These are phyloP conservation scores for Claviceps fusiformis DNA, from an alignment of 2,329 filamentous ascomycete species.

Conservation along the genomic window DNA sequence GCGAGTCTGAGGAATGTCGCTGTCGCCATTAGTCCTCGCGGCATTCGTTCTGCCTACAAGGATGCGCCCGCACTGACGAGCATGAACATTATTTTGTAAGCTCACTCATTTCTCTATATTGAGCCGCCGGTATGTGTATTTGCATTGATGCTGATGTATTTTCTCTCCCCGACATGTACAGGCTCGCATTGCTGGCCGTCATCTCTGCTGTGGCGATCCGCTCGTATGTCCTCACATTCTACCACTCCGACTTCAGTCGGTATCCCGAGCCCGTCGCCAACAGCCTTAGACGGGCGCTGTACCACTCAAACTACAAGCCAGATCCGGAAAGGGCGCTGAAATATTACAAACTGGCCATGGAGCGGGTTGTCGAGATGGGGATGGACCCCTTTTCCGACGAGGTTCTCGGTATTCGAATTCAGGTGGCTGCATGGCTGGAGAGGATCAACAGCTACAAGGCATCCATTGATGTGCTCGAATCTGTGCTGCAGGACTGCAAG, in stretches of 20 bases:
- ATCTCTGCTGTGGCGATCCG: constrained; percentile 19
- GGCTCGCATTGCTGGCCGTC: constrained; percentile 16
- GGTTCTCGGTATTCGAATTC: constrained; percentile 76
- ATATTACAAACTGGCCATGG: constrained; percentile 69
- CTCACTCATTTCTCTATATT: background rate
- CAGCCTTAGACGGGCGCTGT: constrained; percentile 70
- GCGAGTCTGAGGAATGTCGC: constrained; percentile 21
- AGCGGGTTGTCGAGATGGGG: constrained; percentile 55
- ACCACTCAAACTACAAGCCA: constrained; percentile 66
- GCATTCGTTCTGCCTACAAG: constrained; percentile 20
- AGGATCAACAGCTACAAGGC: constrained; percentile 56
- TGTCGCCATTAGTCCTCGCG: constrained; percentile 21
- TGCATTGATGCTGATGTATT: background rate
- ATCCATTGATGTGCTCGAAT: constrained; percentile 65
- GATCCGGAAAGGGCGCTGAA: constrained; percentile 67
- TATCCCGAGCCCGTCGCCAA: constrained; percentile 60
- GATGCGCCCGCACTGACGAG: constrained; percentile 19
- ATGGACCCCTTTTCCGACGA: constrained; percentile 88
- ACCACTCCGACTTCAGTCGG: constrained; percentile 39
- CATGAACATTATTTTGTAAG: constrained; percentile 20
- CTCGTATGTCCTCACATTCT: constrained; percentile 42
- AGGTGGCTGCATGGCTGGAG: constrained; percentile 68
- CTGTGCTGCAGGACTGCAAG: constrained; percentile 56
- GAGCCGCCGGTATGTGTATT: no score
- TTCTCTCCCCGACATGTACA: constrained; percentile 5